Conservation (phyloP, 1,284 basidiomycete species). For the Neonothopanus nambi region DNA sequence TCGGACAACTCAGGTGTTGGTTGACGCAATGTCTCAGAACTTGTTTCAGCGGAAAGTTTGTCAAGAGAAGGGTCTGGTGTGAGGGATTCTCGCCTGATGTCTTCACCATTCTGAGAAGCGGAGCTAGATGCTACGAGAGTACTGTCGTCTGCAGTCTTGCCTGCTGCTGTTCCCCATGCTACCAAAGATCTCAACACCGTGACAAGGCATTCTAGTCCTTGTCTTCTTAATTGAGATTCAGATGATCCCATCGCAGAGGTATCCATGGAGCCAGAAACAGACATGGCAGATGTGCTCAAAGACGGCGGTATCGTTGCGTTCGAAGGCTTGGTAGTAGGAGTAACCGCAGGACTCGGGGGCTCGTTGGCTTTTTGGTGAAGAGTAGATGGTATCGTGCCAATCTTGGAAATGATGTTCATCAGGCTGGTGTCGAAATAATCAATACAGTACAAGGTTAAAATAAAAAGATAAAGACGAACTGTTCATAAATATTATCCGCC, state of each 20-base stretch:
- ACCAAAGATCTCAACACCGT: slow-evolving; percentile 87
- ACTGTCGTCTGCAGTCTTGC: slow-evolving; percentile 49
- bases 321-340: slow-evolving; percentile 55
- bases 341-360: slow-evolving; percentile 57
- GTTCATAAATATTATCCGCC: slow-evolving; percentile 94
- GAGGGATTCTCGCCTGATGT: slow-evolving; percentile 47
- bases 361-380: slow-evolving; percentile 54
- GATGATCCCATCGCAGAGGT: slow-evolving; percentile 67
- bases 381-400: slow-evolving; percentile 72
- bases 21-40: slow-evolving; percentile 56
- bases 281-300: slow-evolving; percentile 67
- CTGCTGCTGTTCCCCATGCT: slow-evolving; percentile 76
- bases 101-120: slow-evolving; percentile 51
- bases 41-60: slow-evolving; percentile 43
- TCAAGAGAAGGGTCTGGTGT: slow-evolving; percentile 58
- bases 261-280: slow-evolving; percentile 68
- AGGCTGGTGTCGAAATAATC: slow-evolving; percentile 47
- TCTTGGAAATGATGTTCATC: slow-evolving; percentile 93
- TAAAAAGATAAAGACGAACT: slow-evolving; percentile 47
- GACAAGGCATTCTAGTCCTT: slow-evolving; percentile 89
- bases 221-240: slow-evolving; percentile 83
- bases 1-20: slow-evolving; percentile 79
- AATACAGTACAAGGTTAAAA: neutral
- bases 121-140: slow-evolving; percentile 36
- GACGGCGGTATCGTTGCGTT: slow-evolving; percentile 53